phyloP scores from a whole-genome alignment of 257 asterid species.

The Solanum virginianum region DNA sequence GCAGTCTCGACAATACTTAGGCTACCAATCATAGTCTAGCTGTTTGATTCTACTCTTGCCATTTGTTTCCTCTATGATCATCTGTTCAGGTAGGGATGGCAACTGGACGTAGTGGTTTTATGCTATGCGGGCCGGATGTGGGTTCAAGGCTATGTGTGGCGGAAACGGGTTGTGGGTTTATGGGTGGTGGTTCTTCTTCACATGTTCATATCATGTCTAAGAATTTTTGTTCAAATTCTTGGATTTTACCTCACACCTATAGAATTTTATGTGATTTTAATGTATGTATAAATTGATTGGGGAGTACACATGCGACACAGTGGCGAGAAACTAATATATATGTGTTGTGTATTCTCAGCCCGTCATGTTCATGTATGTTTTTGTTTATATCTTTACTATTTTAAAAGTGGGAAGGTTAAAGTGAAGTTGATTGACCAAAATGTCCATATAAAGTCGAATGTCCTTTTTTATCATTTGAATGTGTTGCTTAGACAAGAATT shows the following conservation, averaged over 20 bases:
- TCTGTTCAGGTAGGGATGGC: no score
- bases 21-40: not conserved
- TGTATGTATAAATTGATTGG: not conserved
- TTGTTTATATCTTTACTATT: not conserved
- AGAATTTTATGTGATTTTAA: not conserved
- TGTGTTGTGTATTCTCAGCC: not conserved
- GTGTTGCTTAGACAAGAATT: not conserved
- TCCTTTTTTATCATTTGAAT: not conserved
- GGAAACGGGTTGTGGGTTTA: no score
- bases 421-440: not conserved
- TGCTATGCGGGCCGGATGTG: no score
- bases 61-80: not conserved
- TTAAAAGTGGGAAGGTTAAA: not conserved
- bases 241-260: not conserved
- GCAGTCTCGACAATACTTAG: no score
- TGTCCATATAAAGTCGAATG: not conserved
- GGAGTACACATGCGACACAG: not conserved
- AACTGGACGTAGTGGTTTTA: no score
- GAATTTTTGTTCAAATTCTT: not conserved
- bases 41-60: not conserved
- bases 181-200: not conserved
- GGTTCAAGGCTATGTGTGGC: no score
- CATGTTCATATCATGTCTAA: not conserved
- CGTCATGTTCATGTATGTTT: not conserved
- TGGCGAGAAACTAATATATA: not conserved